Evolutionary conservation across 2,329 filamentous ascomycete genomes (phyloP).

Genomic region (Colletotrichum sp.): DNA sequence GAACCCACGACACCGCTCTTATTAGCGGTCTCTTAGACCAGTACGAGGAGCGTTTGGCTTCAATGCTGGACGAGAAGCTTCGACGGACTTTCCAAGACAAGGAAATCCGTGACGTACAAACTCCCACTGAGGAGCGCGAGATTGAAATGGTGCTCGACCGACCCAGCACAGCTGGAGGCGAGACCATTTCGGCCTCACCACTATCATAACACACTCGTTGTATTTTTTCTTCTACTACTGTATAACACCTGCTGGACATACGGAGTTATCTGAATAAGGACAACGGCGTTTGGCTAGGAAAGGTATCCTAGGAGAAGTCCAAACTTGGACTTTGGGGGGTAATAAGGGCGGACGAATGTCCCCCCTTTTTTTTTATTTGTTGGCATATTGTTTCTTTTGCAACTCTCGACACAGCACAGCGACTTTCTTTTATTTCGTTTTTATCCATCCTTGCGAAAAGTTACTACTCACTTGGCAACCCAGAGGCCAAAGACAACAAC

Average conservation of each 20-base stretch:
- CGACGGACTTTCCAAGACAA: constrained; percentile 45
- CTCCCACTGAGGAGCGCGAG: constrained; percentile 37
- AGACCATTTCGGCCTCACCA: constrained; percentile 22
- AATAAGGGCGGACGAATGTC: background rate
- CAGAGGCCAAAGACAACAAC: background rate
- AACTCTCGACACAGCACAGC: background rate
- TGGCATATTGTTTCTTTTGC: background rate
- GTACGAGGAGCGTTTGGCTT: constrained; percentile 75
- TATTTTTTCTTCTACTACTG: background rate
- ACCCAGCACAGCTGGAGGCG: background rate
- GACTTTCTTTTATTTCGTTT: background rate
- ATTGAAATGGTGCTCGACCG: constrained; percentile 27
- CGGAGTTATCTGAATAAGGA: background rate
- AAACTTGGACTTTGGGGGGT: background rate
- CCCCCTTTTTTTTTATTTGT: background rate
- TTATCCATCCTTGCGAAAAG: background rate
- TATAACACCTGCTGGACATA: constrained; percentile 8
- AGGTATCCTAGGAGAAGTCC: background rate
- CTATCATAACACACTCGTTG: constrained; percentile 25
- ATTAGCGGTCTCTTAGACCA: constrained; percentile 69
- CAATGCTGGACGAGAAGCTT: constrained; percentile 74
- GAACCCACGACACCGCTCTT: constrained; percentile 63
- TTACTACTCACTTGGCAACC: background rate
- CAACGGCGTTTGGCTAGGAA: constrained; percentile 5
- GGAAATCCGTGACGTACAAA: constrained; percentile 30